Conservation (phyloP, 495 filamentous ascomycete genomes). For the Penicillium odoratum region DNA sequence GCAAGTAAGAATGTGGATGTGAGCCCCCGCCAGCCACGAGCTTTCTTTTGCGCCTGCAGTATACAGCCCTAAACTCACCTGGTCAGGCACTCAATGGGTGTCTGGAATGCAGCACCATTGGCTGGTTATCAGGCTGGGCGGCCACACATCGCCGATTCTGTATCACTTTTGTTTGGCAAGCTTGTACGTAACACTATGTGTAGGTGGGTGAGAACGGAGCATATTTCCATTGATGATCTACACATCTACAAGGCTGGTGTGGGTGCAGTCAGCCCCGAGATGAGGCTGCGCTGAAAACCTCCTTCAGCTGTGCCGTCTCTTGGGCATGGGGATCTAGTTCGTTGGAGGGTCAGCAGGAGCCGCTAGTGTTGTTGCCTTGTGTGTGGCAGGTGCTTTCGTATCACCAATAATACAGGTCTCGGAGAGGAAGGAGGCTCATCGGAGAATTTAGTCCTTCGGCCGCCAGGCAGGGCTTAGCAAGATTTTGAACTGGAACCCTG, state of each 20-base stretch:
- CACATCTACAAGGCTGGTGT: no score
- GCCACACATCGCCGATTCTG: constrained; percentile 8
- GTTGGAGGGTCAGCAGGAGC: constrained; percentile 1
- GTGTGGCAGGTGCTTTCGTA: constrained; percentile 1
- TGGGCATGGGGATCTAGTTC: background rate
- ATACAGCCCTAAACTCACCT: constrained; percentile 16
- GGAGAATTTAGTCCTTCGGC: background rate
- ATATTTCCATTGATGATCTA: background rate
- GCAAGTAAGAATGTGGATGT: background rate
- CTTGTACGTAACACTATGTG: background rate
- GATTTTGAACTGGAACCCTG: background rate
- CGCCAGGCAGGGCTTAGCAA: background rate
- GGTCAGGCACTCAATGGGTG: background rate
- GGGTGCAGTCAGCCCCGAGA: constrained; percentile 1
- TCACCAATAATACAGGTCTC: constrained; percentile 2
- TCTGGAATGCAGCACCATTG: background rate
- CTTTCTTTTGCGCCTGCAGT: background rate
- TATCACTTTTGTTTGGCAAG: background rate
- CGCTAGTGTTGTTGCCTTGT: constrained; percentile 8
- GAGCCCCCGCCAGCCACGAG: constrained; percentile 8
- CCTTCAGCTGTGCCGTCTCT: background rate
- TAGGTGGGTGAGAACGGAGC: background rate
- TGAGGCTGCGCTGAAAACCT: background rate
- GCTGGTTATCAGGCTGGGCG: background rate
- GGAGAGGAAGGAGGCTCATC: constrained; percentile 2